These are phyloP conservation scores for Aspergillus fructus DNA, from an alignment of 2,329 filamentous ascomycete species.

Conservation along the genomic window DNA sequence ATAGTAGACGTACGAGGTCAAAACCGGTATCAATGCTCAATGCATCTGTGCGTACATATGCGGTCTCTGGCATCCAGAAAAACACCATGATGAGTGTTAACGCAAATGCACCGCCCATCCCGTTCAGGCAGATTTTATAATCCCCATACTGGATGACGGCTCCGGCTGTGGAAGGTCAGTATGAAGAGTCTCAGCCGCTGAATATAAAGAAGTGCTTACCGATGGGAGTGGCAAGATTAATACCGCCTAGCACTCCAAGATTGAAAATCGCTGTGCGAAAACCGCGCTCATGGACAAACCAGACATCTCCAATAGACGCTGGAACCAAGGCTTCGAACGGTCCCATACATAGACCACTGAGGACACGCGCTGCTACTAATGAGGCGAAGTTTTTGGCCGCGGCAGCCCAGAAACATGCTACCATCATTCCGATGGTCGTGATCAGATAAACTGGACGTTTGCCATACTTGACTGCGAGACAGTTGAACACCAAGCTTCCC, in stretches of 20 bases:
- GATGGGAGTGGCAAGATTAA: conserved; percentile 43
- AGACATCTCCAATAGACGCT: conserved; percentile 44
- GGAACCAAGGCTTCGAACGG: conserved; percentile 42
- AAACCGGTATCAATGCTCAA: conserved; percentile 38
- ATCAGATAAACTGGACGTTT: conserved; percentile 39
- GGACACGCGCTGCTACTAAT: conserved; percentile 27
- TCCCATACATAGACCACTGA: conserved; percentile 40
- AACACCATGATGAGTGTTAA: conserved; percentile 39
- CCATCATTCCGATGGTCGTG: conserved; percentile 35
- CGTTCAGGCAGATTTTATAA: conserved; percentile 35
- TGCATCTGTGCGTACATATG: conserved; percentile 32
- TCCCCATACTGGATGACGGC: conserved; percentile 39
- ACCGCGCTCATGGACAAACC: conserved; percentile 47
- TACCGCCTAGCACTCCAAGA: conserved; percentile 43
- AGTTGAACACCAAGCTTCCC: conserved; percentile 37
- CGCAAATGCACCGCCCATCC: conserved; percentile 40
- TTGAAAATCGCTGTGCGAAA: conserved; percentile 44
- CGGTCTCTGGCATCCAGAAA: conserved; percentile 46
- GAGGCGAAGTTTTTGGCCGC: conserved; percentile 9
- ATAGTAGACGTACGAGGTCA: conserved; percentile 19
- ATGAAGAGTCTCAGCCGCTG: neutral
- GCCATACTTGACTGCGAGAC: conserved; percentile 39
- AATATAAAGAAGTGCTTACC: conserved; percentile 24
- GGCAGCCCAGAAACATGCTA: conserved; percentile 8
- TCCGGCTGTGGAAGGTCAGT: conserved; percentile 29